Evolutionary conservation across 352 stramenopile genomes (phyloP).

Genomic region (Phytophthora brassicae): DNA sequence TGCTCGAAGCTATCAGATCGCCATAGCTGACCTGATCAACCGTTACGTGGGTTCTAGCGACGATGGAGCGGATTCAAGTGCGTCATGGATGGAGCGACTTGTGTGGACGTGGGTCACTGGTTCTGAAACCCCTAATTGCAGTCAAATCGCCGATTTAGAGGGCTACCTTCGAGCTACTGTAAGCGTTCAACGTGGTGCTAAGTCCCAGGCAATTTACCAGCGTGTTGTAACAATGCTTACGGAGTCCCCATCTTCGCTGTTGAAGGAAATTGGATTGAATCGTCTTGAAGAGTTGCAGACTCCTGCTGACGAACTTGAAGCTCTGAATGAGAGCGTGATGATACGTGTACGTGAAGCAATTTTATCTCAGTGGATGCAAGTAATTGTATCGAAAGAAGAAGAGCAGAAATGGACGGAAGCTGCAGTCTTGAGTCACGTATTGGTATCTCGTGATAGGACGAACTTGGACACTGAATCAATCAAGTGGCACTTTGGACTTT

Average conservation of each 20-base stretch:
- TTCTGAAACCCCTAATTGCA: neutral
- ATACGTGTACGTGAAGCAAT: slow-evolving; percentile 21
- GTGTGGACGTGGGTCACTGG: slow-evolving; percentile 28
- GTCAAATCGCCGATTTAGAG: slow-evolving; percentile 15
- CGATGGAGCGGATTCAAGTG: slow-evolving; percentile 4
- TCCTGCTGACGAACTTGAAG: slow-evolving; percentile 12
- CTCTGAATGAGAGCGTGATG: neutral
- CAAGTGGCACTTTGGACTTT: slow-evolving; percentile 49
- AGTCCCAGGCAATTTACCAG: slow-evolving; percentile 16
- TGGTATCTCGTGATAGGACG: slow-evolving; percentile 9
- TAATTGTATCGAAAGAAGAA: slow-evolving; percentile 28
- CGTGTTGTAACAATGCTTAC: slow-evolving; percentile 29
- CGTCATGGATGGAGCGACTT: slow-evolving; percentile 24
- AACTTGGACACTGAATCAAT: neutral
- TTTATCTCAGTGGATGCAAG: slow-evolving; percentile 27
- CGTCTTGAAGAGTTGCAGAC: slow-evolving; percentile 23
- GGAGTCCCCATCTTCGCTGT: slow-evolving; percentile 32
- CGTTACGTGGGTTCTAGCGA: slow-evolving; percentile 8
- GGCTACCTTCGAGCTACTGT: slow-evolving; percentile 15
- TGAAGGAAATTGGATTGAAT: slow-evolving; percentile 35
- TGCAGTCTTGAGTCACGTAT: slow-evolving; percentile 46
- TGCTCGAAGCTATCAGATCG: slow-evolving; percentile 23
- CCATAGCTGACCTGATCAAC: slow-evolving; percentile 14
- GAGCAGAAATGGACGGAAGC: slow-evolving; percentile 37
- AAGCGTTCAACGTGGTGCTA: neutral